Conservation (phyloP, 108 stramenopile genomes). For the Pseudonitzschia pungens region DNA sequence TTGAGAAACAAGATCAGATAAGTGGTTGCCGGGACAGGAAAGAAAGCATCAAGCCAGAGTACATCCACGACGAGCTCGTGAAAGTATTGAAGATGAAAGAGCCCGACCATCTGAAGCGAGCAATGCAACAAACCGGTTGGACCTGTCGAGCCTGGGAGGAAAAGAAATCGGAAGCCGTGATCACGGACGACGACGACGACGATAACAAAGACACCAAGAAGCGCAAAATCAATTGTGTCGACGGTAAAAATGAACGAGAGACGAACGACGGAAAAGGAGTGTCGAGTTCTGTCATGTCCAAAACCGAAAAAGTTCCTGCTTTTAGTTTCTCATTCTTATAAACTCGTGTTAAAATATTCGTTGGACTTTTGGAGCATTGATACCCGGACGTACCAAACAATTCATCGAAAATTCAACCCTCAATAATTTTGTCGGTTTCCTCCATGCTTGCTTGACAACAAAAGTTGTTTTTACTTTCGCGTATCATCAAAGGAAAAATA, state of each 20-base stretch:
- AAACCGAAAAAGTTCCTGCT: slow-evolving; percentile 23
- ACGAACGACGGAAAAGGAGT: not conserved
- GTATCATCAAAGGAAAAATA: not conserved
- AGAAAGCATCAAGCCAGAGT: slow-evolving; percentile 76
- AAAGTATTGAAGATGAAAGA: slow-evolving; percentile 48
- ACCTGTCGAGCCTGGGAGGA: slow-evolving; percentile 77
- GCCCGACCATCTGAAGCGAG: slow-evolving; percentile 49
- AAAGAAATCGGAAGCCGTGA: not conserved
- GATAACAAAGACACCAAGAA: not conserved
- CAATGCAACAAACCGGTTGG: slow-evolving; percentile 55
- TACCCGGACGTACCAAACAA: not conserved
- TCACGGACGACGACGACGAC: slow-evolving; percentile 8
- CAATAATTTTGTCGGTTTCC: not conserved
- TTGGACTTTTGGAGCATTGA: too few relatives aligned
- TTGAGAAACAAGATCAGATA: slow-evolving; percentile 70
- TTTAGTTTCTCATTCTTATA: slow-evolving; percentile 40
- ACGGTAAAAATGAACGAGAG: not conserved
- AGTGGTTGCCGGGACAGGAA: slow-evolving; percentile 83
- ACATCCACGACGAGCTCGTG: slow-evolving; percentile 58
- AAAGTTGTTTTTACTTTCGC: not conserved
- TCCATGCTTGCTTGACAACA: not conserved
- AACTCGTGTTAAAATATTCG: not conserved
- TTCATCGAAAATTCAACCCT: not conserved
- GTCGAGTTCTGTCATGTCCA: slow-evolving; percentile 33
- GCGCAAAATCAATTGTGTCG: not conserved